Conservation (phyloP, 2,329 filamentous ascomycete genomes). For the Microsporum audouinii region DNA sequence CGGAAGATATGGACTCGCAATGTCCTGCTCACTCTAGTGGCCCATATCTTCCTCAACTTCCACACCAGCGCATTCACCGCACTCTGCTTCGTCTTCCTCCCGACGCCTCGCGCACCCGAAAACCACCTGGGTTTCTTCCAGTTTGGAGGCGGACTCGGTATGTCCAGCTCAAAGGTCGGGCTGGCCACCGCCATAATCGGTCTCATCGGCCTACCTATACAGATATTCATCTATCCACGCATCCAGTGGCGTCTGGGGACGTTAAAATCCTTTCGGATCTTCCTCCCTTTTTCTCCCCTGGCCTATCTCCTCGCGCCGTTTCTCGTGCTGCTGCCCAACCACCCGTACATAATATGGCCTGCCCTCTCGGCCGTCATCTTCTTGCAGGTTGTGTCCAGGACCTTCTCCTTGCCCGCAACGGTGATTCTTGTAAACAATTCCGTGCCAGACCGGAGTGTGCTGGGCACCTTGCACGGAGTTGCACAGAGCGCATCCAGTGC, state of each 20-base stretch:
- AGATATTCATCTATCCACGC: constrained; percentile 59
- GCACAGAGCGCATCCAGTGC: constrained; percentile 46
- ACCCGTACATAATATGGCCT: constrained; percentile 48
- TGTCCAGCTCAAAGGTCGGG: constrained; percentile 60
- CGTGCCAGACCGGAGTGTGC: constrained; percentile 44
- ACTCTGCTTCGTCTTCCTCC: constrained; percentile 66
- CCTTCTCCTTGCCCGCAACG: constrained; percentile 52
- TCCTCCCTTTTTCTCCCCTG: constrained; percentile 57
- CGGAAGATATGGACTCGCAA: constrained; percentile 44
- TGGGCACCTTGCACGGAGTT: constrained; percentile 49
- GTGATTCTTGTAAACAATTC: constrained; percentile 52
- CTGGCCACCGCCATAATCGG: constrained; percentile 67
- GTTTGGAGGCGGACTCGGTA: constrained; percentile 63
- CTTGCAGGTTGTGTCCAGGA: constrained; percentile 61
- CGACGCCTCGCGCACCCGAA: constrained; percentile 51
- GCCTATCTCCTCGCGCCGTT: constrained; percentile 61
- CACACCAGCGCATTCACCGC: constrained; percentile 67
- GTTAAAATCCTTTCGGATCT: constrained; percentile 55
- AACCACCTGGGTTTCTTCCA: constrained; percentile 38
- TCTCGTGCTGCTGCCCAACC: constrained; percentile 54
- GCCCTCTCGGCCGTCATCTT: constrained; percentile 53
- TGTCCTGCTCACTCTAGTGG: constrained; percentile 47
- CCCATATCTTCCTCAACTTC: constrained; percentile 58
- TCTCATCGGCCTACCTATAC: constrained; percentile 60
- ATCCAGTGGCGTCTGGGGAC: constrained; percentile 58